Base-by-base conservation (phyloP, 228 moss, liverwort and hornwort species). In the Sphagnum fallax region DNA sequence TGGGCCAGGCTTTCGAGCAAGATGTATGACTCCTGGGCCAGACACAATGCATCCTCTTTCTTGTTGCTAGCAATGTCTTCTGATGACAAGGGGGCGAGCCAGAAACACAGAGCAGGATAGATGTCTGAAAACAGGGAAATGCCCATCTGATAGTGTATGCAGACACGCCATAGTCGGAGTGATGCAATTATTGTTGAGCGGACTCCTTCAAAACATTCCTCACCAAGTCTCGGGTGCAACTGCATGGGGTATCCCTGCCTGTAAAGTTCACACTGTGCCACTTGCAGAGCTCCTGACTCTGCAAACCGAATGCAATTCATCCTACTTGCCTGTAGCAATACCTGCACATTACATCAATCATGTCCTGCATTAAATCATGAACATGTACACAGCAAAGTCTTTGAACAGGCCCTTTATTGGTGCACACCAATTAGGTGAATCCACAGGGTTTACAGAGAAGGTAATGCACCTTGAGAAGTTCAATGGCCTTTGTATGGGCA, bases 161-260 rank as follows among this genome's bases (percentile, higher is more conserved):
- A 95, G 10, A 92, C 87, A 51, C 87, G 89, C 95, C 92, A 95
- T 14, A 92, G 79, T 52, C 90, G 91, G 16, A 95, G 66, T 32
- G 82, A 81, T 68, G 90, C 92, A 48, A 74, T 75, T 49, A 82
- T 73, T 5, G 80, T 82, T 64, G 70, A 70, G 62, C 78, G 73
- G 0, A 84, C 63, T 18, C 67, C 84, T 18, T 57, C 67, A 4
- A 58, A 11, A 13, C 5, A 63, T 47, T 77, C 75, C 6, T 81
- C 73, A 52, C 69, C 73, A 62, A 78, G 69, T 48, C 73, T 75
- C 49, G 76, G 76, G 6, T 4, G 51, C 4, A 47, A 61, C 5
- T 82, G 80, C 4, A 75, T 53, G 4, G 71, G 74, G 57, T 78
- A 83, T 10, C 79, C 76, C 66, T 87, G 83, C 52, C 74, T 80